Percentiles rank a stretch among this genome's conserved stretches.
Conservation (phyloP, 2,329 filamentous ascomycete species). For the Triangularia verruculosa region DNA sequence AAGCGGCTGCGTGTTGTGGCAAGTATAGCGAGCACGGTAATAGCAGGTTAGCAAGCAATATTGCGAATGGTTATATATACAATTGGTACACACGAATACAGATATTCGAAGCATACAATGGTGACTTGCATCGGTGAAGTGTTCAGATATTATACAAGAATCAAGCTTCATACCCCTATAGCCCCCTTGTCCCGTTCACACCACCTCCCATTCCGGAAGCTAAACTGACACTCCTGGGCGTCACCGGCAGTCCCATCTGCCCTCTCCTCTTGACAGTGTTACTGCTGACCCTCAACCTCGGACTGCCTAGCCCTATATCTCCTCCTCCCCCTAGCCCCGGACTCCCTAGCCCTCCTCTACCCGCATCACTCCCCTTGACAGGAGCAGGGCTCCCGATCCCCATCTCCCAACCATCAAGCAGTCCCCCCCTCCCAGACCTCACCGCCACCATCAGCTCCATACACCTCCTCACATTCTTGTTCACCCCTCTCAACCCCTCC, state of each 20-base stretch:
- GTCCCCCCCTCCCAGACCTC: neutral
- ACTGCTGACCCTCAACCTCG: neutral
- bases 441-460: neutral
- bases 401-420: too few species aligned
- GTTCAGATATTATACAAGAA: too few species aligned
- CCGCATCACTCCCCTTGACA: too few species aligned
- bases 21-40: neutral
- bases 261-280: neutral
- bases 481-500: conserved; percentile 70
- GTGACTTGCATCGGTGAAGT: too few species aligned
- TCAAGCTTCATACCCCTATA: too few species aligned
- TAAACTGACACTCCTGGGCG: neutral
- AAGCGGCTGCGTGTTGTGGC: neutral
- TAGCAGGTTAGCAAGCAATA: neutral
- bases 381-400: too few species aligned
- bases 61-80: neutral
- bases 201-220: neutral
- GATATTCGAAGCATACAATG: neutral
- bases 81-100: neutral
- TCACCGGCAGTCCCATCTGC: neutral
- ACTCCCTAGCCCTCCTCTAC: neutral
- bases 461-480: conserved; percentile 71
- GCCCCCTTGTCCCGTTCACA: neutral
- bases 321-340: neutral
- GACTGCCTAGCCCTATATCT: neutral